Evolutionary conservation across 208 protist genomes (phyloP).

Genomic region (Polymyxa betae): DNA sequence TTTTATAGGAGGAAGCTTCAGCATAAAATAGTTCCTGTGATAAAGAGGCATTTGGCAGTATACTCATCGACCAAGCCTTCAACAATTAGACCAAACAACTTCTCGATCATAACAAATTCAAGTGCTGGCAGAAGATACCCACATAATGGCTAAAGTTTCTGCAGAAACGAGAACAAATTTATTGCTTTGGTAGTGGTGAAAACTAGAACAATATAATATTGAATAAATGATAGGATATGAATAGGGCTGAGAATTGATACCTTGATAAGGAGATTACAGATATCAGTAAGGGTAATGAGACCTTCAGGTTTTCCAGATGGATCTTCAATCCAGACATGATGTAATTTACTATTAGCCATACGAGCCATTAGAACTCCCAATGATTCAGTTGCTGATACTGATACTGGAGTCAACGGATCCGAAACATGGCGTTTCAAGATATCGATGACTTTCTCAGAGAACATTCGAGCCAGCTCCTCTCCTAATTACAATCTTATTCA

Average conservation of each 20-base stretch:
- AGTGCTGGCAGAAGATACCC: no score
- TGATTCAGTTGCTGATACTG: constrained; percentile 11
- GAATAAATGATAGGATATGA: no score
- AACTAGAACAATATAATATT: no score
- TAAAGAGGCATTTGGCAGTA: no score
- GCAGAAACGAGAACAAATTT: no score
- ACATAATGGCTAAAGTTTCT: no score
- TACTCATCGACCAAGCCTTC: no score
- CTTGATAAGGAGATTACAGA: constrained; percentile 19
- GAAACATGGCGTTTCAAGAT: neutral
- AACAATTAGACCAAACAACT: no score
- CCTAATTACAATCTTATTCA: neutral
- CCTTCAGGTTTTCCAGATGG: constrained; percentile 4
- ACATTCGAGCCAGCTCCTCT: neutral
- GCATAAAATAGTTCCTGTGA: no score
- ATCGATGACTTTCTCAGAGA: constrained; percentile 11
- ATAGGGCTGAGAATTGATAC: neutral
- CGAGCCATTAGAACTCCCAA: constrained; percentile 28
- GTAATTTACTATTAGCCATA: constrained; percentile 20
- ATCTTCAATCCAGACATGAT: neutral
- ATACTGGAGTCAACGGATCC: neutral
- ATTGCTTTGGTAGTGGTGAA: no score
- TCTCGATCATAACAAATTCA: no score
- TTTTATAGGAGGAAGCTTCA: no score
- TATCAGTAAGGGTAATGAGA: constrained; percentile 35